Conservation (phyloP, 441 rosid species). For the Euphorbia schlechtendalii region DNA sequence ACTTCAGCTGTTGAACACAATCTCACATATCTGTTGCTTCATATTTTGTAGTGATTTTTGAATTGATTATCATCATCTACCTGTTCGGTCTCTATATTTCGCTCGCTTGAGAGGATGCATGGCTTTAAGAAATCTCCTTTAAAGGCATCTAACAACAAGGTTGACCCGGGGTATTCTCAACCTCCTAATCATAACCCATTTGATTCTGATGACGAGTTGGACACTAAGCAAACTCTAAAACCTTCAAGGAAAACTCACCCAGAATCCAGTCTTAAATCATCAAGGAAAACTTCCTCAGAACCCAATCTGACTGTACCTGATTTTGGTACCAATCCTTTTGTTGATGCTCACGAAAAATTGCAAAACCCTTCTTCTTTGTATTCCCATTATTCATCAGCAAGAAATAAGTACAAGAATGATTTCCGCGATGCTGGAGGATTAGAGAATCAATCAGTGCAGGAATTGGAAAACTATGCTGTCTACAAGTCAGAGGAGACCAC, state of each 20-base stretch:
- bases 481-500: slow-evolving; percentile 91
- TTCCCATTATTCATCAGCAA: slow-evolving; percentile 27
- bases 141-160: slow-evolving; percentile 35
- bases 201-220: slow-evolving; percentile 65
- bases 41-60: slow-evolving; percentile 13
- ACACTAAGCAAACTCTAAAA: slow-evolving; percentile 36
- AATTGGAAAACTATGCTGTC: slow-evolving; percentile 66
- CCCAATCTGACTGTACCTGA: slow-evolving; percentile 26
- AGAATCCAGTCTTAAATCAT: slow-evolving; percentile 26
- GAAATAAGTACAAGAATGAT: slow-evolving; percentile 56
- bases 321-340: slow-evolving; percentile 51
- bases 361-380: slow-evolving; percentile 32
- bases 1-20: slow-evolving; percentile 1
- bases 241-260: slow-evolving; percentile 48
- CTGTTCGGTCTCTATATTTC: slow-evolving; percentile 2
- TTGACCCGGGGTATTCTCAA: slow-evolving; percentile 29
- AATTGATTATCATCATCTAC: slow-evolving; percentile 16
- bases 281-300: slow-evolving; percentile 50
- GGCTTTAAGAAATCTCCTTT: slow-evolving; percentile 49
- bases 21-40: slow-evolving; percentile 13
- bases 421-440: slow-evolving; percentile 70
- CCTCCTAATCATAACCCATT: slow-evolving; percentile 68
- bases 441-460: slow-evolving; percentile 80
- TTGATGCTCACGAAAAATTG: slow-evolving; percentile 32
- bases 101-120: slow-evolving; percentile 35